Evolutionary conservation across 148 eudicot species (phyloP), one percentile per base, ranked within the genome.

Genomic region (Chenopodium berlandieri): DNA sequence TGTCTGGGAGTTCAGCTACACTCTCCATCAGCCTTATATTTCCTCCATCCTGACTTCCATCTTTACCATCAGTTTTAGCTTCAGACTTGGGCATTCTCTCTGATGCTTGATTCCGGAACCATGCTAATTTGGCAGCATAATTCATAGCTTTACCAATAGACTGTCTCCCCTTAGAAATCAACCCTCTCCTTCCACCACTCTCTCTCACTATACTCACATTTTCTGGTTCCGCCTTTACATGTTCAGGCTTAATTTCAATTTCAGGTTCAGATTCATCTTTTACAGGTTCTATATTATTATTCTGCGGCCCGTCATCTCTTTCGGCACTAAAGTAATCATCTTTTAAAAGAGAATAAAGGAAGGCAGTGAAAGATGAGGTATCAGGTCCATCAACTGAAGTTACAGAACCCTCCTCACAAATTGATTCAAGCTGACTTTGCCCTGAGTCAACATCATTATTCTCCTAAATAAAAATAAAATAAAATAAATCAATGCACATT

Each of bases 291-390:
- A 63, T 37, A 52, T 82, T 87, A 78, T 82, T 37, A 58, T 83
- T 87, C 76, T 82, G 77, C 67, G 72, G 82, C 31, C 62, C 87
- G 62, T 78, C 81, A 37, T 75, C 85, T 47, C 88, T 77, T 62
- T 88, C 91, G 65, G 91, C 84, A 75, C 71, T 79, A 85, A 85
- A 85, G 82, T 85, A 85, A 44, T 85, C 84, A 78, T 85, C 87
- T 75, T 85, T 85, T 68, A 96, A 65, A 9, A 96, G 79, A 27
- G 98, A 91, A 81, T 84, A 88, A 2, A 96, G 87, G 77, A 96
- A 96, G 50, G 99, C 99, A 27, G 97, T 74, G 78, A 95, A 95
- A 44, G 99, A 96, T 70, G 99, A 94, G 25, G 99, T 96, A 88
- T 96, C 99, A 16, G 99, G 99, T 78, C 94, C 99, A 5, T 87